phyloP scores from a whole-genome alignment of 2,329 filamentous ascomycete species.

The Aspergillus sp. region DNA sequence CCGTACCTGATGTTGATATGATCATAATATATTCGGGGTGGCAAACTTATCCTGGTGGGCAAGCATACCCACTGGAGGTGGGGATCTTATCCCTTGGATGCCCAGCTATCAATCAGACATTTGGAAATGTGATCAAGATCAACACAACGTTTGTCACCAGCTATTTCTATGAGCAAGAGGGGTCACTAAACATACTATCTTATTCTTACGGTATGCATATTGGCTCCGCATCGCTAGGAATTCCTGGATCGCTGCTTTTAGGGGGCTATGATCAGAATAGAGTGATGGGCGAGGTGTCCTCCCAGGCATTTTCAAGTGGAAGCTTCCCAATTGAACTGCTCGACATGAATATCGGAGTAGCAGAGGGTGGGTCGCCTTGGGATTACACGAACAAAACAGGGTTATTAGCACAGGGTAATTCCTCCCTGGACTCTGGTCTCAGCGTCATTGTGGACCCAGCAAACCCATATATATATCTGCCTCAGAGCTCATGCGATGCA shows the following conservation, averaged over 20 bases:
- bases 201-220: constrained; percentile 49
- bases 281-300: constrained; percentile 32
- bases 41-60: not conserved
- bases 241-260: constrained; percentile 41
- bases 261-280: constrained; percentile 42
- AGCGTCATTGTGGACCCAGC: constrained; percentile 31
- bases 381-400: constrained; percentile 27
- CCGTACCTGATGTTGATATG: not conserved
- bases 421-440: constrained; percentile 31
- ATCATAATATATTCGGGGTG: not conserved
- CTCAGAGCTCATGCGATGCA: constrained; percentile 43
- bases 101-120: not conserved
- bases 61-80: constrained; percentile 3
- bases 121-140: not conserved
- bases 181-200: constrained; percentile 30
- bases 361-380: constrained; percentile 45
- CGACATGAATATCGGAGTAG: constrained; percentile 46
- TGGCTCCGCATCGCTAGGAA: constrained; percentile 36
- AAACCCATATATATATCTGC: constrained; percentile 44
- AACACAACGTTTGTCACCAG: not conserved
- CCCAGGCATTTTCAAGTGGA: constrained; percentile 15
- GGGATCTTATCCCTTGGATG: not conserved
- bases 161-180: not conserved
- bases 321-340: constrained; percentile 28
- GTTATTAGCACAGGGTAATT: constrained; percentile 27